Evolutionary conservation across 306 rosid genomes (phyloP).

Genomic region (Ochetophila trinervis): DNA sequence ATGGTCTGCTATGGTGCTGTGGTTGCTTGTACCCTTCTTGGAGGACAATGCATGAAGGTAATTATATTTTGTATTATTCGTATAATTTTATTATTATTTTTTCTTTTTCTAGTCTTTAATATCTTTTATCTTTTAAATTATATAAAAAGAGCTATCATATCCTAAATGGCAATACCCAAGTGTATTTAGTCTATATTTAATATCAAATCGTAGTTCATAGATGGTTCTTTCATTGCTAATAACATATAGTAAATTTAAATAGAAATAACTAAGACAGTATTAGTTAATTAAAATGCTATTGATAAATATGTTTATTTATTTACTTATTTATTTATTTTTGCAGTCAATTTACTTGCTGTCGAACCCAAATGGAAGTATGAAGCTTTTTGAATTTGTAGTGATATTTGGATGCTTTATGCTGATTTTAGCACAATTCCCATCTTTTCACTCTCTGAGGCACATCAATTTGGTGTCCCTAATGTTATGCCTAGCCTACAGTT

Average conservation of each 20-base stretch:
- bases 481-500: conserved; percentile 57
- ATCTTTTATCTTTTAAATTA: too few species aligned
- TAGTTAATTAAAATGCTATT: not conserved
- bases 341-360: conserved; percentile 64
- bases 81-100: not conserved
- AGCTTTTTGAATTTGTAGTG: conserved; percentile 58
- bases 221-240: not conserved
- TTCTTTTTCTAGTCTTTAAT: not conserved
- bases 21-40: conserved; percentile 52
- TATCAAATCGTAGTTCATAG: not conserved
- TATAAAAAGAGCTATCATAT: too few species aligned
- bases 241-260: too few species aligned
- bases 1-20: conserved; percentile 68
- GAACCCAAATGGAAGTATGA: conserved; percentile 51
- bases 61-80: not conserved
- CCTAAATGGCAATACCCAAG: too few species aligned
- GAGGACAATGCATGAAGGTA: conserved; percentile 89
- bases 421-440: conserved; percentile 73
- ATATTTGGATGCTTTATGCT: conserved; percentile 76
- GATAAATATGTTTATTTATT: not conserved
- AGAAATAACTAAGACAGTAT: too few species aligned
- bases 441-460: conserved; percentile 76
- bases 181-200: too few species aligned
- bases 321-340: not conserved
- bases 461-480: conserved; percentile 58